Conservation (phyloP, 352 stramenopile genomes). For the Nothophytophthora sp. region DNA sequence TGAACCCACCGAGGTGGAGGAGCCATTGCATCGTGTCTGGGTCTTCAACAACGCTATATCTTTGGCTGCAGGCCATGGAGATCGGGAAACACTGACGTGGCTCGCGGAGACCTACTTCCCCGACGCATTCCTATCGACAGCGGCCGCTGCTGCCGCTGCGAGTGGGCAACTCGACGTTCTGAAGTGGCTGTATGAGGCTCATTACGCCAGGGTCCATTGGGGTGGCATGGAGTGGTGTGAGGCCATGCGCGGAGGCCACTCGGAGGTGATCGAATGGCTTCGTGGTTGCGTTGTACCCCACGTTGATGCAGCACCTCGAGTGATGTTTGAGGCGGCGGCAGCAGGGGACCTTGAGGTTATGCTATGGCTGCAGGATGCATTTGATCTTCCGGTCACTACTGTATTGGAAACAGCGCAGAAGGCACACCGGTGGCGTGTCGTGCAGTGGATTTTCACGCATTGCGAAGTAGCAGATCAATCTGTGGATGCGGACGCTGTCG, state of each 20-base stretch:
- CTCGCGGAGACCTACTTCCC: background rate
- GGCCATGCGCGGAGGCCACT: conserved; percentile 7
- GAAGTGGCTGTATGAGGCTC: conserved; percentile 9
- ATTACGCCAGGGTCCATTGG: conserved; percentile 13
- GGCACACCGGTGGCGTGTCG: conserved; percentile 11
- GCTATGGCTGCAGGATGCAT: conserved; percentile 11
- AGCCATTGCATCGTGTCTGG: background rate
- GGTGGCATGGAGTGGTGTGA: conserved; percentile 16
- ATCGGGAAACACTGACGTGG: background rate
- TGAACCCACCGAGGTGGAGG: background rate
- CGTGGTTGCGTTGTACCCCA: conserved; percentile 1
- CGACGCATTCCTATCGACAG: background rate
- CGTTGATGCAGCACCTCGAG: conserved; percentile 1
- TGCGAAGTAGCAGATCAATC: conserved; percentile 5
- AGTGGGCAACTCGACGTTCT: conserved; percentile 3
- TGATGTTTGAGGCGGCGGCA: conserved; percentile 14
- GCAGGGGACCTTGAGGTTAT: conserved; percentile 7
- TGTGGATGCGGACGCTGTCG: conserved; percentile 3
- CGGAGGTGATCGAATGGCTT: conserved; percentile 11
- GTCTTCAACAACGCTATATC: background rate
- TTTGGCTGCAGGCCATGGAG: background rate
- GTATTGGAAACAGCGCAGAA: conserved; percentile 10
- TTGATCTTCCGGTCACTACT: background rate
- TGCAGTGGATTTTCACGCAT: conserved; percentile 16
- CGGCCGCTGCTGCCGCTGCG: background rate